Percentiles rank a stretch among this genome's conserved stretches.
phyloP scores from a whole-genome alignment of 2,329 filamentous ascomycete species.

The Aspergillus sp. region DNA sequence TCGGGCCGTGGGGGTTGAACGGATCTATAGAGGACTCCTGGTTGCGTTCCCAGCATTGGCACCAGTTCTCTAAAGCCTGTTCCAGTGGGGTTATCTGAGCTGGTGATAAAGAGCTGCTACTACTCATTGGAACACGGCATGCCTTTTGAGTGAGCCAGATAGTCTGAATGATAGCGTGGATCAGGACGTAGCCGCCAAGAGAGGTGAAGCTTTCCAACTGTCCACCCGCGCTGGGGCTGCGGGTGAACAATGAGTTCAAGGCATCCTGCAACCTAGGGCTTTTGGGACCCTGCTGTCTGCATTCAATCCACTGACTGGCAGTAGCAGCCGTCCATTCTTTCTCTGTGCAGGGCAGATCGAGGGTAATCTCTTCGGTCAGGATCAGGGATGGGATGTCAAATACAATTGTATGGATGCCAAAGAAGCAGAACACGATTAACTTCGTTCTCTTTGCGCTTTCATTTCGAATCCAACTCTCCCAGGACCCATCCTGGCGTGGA shows the following conservation, averaged over 20 bases:
- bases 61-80: constrained; percentile 35
- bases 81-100: constrained; percentile 28
- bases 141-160: constrained; percentile 37
- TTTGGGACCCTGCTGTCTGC: constrained; percentile 20
- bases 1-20: constrained; percentile 33
- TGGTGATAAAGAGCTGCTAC: constrained; percentile 22
- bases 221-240: constrained; percentile 6
- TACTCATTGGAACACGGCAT: constrained; percentile 24
- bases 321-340: constrained; percentile 31
- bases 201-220: constrained; percentile 30
- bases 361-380: constrained; percentile 29
- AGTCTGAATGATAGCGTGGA: constrained; percentile 33
- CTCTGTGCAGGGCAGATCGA: constrained; percentile 34
- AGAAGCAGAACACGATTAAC: constrained; percentile 35
- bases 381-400: constrained; percentile 34
- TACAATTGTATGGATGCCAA: constrained; percentile 38
- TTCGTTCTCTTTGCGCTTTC: constrained; percentile 33
- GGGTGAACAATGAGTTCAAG: constrained; percentile 25
- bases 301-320: constrained; percentile 25
- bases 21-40: constrained; percentile 36
- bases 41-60: constrained; percentile 37
- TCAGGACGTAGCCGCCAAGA: constrained; percentile 33
- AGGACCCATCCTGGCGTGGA: constrained; percentile 29
- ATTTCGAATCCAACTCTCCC: constrained; percentile 33
- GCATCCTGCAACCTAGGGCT: constrained; percentile 32